Base-by-base conservation (phyloP, 139 green algal genomes). In the Pseudopediastrum boryanum region DNA sequence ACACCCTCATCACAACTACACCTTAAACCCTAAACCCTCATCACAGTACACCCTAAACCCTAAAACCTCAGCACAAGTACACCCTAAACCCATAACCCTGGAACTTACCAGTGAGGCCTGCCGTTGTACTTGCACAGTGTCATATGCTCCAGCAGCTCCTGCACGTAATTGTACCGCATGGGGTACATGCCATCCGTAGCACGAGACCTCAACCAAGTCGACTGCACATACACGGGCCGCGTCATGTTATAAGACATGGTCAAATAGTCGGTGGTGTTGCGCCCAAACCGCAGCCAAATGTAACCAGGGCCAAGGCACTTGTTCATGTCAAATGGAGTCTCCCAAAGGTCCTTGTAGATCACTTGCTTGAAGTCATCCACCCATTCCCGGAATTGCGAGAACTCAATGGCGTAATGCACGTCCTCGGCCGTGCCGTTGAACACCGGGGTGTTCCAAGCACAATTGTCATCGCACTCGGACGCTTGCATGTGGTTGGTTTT, bases 281-380 rank as follows among this genome's bases (percentile, higher is more conserved):
- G 73, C 13, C 74, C 74, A 56, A 81, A 81, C 31, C 74, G 46
- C 44, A 81, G 74, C 74, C 74, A 81, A 21, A 81, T 81, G 74
- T 81, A 81, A 6, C 74, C 74, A 41, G 74, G 74, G 3, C 74
- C 74, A 19, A 81, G 39, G 62, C 74, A 81, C 13, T 41, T 31
- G 35, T 29, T 23, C 50, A 65, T 51, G 25, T 63, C 44, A 29
- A 29, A 66, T 23, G 44, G 31, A 1, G 43, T 51, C 44, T 66
- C 42, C 74, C 62, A 74, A 43, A 81, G 44, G 42, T 81, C 74
- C 25, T 73, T 36, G 25, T 64, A 44, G 61, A 74, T 67, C 35
- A 81, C 51, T 25, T 64, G 65, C 46, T 65, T 73, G 43, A 81
- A 39, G 27, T 81, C 74, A n/a, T 35, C 35, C 10, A 62, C 64